phyloP scores from a whole-genome alignment of 2,329 filamentous ascomycete species.

The Alternaria gansuensis region DNA sequence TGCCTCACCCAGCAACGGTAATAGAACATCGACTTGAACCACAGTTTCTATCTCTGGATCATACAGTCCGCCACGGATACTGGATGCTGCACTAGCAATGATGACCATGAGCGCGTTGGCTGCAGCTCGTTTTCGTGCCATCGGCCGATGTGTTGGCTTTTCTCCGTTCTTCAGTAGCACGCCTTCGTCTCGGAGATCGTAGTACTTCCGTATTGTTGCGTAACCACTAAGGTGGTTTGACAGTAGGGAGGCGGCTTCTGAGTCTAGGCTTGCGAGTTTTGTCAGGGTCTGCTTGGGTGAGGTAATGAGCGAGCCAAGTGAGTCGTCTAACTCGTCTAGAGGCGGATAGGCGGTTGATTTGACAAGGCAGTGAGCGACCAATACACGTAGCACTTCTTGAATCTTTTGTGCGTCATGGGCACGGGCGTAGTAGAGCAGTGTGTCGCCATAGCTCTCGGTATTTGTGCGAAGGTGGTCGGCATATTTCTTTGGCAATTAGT shows the following conservation, averaged over 20 bases:
- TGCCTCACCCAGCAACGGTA: conserved; percentile 84
- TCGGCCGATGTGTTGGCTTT: conserved; percentile 60
- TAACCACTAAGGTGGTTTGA: conserved; percentile 91
- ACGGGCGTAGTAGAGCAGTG: conserved; percentile 89
- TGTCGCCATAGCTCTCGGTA: conserved; percentile 82
- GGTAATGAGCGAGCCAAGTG: conserved; percentile 73
- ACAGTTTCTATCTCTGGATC: conserved; percentile 82
- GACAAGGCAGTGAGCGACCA: conserved; percentile 86
- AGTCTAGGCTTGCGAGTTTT: conserved; percentile 75
- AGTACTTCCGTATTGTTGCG: conserved; percentile 88
- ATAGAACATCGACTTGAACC: conserved; percentile 85
- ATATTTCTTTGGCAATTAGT: conserved; percentile 69
- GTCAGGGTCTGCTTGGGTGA: conserved; percentile 77
- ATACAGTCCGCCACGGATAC: conserved; percentile 89
- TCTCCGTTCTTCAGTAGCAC: conserved; percentile 49
- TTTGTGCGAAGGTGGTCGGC: conserved; percentile 78
- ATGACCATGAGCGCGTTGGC: conserved; percentile 81
- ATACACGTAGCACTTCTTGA: conserved; percentile 82
- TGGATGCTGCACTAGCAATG: conserved; percentile 85
- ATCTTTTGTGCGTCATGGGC: conserved; percentile 81
- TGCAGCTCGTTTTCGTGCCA: conserved; percentile 72
- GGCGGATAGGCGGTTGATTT: conserved; percentile 84
- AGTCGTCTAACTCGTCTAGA: conserved; percentile 73
- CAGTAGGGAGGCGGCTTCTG: conserved; percentile 82
- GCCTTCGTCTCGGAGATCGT: conserved; percentile 83